Evolutionary conservation across 2,329 filamentous ascomycete species (phyloP), one percentile per base, ranked within the genome.

Genomic region (Colletotrichum spinosum): DNA sequence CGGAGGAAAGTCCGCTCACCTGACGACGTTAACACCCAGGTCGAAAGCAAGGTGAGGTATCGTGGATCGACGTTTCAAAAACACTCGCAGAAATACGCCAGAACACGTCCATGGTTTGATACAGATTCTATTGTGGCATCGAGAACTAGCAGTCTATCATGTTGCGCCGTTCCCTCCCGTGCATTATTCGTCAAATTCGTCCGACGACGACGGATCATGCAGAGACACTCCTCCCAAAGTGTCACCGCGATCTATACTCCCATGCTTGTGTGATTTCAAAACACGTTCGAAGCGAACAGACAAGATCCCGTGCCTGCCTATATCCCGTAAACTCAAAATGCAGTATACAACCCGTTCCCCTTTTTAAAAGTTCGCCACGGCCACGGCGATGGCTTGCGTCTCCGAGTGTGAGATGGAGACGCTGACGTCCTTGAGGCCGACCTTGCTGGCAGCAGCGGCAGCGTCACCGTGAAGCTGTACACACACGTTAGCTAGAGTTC

Each of bases 391-490:
- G 67, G 96, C 94, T 80, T 99, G 96, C 65, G 86, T 90, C 72
- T 98, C 95, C 44, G 92, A 96, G 81, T 99, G 97, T 72, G 95
- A 97, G 75, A 99, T 97, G 75, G 94, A 97, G 71, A 99, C 92
- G 70, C 86, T 95, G 69, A 98, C 90, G 60, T 90, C 89, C 84
- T 95, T 97, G 48, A 98, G 89, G 67, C 94, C 93, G 34, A 91
- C 93, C 77, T 92, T 86, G 77, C 91, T 89, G n/a, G 96, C 96
- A 58, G 93, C 93, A 56, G 87, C 81, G 68, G 93, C 89, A 57
- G 96, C 96, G 67, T 92, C 88, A 70, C 95, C 96, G 71, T 95
- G 91, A 51, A 99, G 88, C 93, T 97, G 73, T 70, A 68, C 42
- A 60, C 42, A 60, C 55, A 49, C 53, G 73, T 87, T 78, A 85